phyloP scores from a whole-genome alignment of 1,284 basidiomycete genomes.

The Trametes hirsuta region DNA sequence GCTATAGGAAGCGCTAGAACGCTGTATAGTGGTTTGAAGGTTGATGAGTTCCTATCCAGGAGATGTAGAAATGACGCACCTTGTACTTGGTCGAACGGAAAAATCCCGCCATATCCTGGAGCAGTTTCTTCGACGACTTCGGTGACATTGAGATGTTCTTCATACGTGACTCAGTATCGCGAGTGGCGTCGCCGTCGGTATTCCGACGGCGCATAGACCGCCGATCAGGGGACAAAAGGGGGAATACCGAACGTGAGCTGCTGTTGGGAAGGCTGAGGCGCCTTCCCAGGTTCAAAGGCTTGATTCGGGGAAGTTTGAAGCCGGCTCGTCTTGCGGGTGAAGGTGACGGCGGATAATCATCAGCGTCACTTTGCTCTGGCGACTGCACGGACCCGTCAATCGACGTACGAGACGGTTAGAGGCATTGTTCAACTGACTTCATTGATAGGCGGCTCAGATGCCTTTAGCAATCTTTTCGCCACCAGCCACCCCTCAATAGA shows the following conservation, averaged over 20 bases:
- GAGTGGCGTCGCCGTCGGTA: neutral
- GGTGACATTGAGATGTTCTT: neutral
- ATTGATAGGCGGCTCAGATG: neutral
- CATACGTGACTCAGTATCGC: too few relatives aligned
- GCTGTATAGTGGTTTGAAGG: neutral
- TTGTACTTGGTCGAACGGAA: neutral
- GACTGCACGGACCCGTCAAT: neutral
- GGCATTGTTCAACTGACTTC: neutral
- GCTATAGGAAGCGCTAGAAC: neutral
- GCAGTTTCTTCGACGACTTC: neutral
- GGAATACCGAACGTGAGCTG: neutral
- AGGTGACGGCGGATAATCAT: neutral
- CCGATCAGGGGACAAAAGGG: neutral
- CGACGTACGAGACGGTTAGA: neutral
- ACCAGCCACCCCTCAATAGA: constrained; percentile 11
- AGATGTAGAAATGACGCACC: neutral
- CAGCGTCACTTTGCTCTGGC: neutral
- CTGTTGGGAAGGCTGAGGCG: constrained; percentile 3
- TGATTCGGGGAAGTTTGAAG: constrained; percentile 4
- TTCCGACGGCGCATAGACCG: neutral
- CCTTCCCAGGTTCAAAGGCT: neutral
- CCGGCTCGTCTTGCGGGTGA: neutral
- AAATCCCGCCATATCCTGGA: neutral
- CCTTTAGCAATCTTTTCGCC: constrained; percentile 1
- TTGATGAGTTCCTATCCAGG: neutral